Evolutionary conservation across 495 filamentous ascomycete species (phyloP), one percentile per base, ranked within the genome.

Genomic region (Glonium stellatum): DNA sequence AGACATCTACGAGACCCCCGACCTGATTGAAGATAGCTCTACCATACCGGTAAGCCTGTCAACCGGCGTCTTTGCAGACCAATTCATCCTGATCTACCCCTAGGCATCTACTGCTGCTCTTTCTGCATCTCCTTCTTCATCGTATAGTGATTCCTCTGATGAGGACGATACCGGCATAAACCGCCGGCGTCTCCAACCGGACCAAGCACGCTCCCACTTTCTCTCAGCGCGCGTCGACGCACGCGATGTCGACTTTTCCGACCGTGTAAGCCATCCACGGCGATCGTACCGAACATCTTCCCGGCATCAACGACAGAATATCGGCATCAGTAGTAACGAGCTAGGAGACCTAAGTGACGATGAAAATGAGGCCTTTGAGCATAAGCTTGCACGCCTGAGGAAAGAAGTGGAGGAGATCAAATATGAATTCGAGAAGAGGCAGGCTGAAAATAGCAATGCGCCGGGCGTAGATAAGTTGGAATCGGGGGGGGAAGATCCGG

Each of bases 1-100:
- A 71, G 92, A 96, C 69, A 87, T 95, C 67, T 97, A 97, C 76
- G 92, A 96, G 75, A 96, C 92, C 49, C 92, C 92, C 67, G 90
- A 93, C 59, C 77, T 96, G 64, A 89, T 83, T 23, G 89, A 96
- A 67, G 92, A 93, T 70, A 85, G 80, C 54, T 95, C 90, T 27
- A 97, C 91, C 39, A 70, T 89, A 58, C 89, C 82, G 34, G 89
- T 95, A 69, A 62, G 75, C 23, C 53, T 4, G 4, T 44, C 18
- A 13, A 44, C 39, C 18, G 39, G 39, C 18, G 13, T 44, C 68
- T 44, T 18, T 44, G 18, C 1, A 60, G n/a, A 58, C 21, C 5
- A 46, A 37, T 65, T 13, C 37, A 31, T 53, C 55, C 36, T 25
- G 51, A 21, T 1, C 49, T 22, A 35, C 35, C 23, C 15, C 22